Conservation (phyloP, 352 stramenopile genomes). For the Phytophthora hybrid region DNA sequence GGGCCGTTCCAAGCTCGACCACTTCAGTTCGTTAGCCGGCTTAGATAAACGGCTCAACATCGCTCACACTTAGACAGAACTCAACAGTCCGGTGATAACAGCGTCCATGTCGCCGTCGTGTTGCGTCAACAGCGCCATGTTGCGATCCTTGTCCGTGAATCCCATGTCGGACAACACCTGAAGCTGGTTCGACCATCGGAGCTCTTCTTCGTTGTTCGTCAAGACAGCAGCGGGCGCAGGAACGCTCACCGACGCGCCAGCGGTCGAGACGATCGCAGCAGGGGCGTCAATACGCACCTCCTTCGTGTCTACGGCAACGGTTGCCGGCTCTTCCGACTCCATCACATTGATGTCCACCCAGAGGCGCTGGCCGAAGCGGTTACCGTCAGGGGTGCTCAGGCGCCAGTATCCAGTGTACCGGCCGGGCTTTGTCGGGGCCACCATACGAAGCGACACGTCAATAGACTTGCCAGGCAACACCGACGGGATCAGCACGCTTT, state of each 20-base stretch:
- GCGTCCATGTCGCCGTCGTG: slow-evolving; percentile 72
- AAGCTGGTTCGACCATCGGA: slow-evolving; percentile 59
- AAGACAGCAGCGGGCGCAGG: slow-evolving; percentile 41
- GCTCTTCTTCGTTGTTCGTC: slow-evolving; percentile 49
- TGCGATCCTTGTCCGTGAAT: slow-evolving; percentile 66
- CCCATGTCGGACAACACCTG: slow-evolving; percentile 72
- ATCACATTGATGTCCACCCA: slow-evolving; percentile 91
- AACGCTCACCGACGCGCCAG: slow-evolving; percentile 34
- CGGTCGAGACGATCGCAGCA: slow-evolving; percentile 37
- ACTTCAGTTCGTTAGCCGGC: slow-evolving; percentile 23
- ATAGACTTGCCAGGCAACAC: slow-evolving; percentile 73
- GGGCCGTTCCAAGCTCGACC: slow-evolving; percentile 10
- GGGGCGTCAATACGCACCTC: slow-evolving; percentile 48
- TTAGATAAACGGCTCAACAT: neutral
- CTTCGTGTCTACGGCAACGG: slow-evolving; percentile 27
- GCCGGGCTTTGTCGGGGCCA: slow-evolving; percentile 61
- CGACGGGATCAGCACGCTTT: slow-evolving; percentile 76
- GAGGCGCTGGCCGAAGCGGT: slow-evolving; percentile 88
- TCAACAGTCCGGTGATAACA: slow-evolving; percentile 66
- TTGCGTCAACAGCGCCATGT: slow-evolving; percentile 61
- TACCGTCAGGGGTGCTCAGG: slow-evolving; percentile 79
- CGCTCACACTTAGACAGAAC: slow-evolving; percentile 21
- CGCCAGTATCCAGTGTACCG: slow-evolving; percentile 92
- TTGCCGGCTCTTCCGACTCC: slow-evolving; percentile 39
- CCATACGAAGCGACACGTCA: slow-evolving; percentile 81